A percentile compares a stretch with the other conserved stretches of the same genome.
These are phyloP conservation scores for Populus simonii DNA, from an alignment of 345 rosid genomes.

Conservation along the genomic window DNA sequence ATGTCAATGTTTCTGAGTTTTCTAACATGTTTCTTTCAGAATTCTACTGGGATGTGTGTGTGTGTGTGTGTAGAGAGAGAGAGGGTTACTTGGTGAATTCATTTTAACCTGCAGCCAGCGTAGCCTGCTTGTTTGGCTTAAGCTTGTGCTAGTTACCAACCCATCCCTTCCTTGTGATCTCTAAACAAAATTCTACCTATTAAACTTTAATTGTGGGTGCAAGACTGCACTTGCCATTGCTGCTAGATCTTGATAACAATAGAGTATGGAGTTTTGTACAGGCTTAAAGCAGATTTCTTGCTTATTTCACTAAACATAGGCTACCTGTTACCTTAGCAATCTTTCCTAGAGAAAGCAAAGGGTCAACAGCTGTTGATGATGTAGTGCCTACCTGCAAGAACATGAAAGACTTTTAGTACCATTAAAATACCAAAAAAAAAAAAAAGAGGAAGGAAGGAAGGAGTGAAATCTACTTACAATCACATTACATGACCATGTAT, in stretches of 20 bases:
- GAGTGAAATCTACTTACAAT: not conserved
- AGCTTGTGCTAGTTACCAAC: not conserved
- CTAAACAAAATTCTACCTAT: not conserved
- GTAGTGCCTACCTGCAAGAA: slow-evolving; percentile 74
- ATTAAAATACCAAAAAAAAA: too few species aligned
- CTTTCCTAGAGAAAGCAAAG: slow-evolving; percentile 57
- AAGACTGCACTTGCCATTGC: not conserved
- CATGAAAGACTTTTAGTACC: not conserved
- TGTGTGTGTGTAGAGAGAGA: too few species aligned
- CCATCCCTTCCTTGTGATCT: not conserved
- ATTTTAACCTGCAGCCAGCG: not conserved
- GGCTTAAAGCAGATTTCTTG: not conserved
- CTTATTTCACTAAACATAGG: not conserved
- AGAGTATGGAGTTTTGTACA: not conserved
- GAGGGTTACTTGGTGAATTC: not conserved
- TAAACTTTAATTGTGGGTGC: not conserved
- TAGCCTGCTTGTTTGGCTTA: not conserved
- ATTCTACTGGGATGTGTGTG: not conserved
- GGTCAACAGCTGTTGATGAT: slow-evolving; percentile 84
- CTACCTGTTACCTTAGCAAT: slow-evolving; percentile 54
- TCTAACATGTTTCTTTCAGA: not conserved
- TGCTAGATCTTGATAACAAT: not conserved
- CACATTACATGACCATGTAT: not conserved
- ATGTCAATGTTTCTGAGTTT: not conserved
- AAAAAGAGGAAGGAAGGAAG: too few species aligned